Conservation (phyloP, 192 early-diverging fungal species). For the Podila clonocystis region DNA sequence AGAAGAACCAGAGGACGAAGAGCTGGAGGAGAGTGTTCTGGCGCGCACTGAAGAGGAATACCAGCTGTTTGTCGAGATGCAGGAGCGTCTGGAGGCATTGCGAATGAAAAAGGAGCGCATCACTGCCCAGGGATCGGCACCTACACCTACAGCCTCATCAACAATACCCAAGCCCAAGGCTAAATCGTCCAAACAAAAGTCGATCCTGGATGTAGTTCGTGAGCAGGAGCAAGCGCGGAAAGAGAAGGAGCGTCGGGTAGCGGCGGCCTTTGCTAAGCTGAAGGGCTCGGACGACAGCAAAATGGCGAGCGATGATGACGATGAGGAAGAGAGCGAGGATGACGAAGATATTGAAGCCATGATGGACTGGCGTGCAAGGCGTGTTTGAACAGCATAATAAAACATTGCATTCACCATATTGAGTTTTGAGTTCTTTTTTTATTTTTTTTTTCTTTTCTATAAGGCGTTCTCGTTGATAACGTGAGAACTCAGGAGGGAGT, state of each 20-base stretch:
- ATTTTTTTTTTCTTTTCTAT: background rate
- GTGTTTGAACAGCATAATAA: conserved; percentile 9
- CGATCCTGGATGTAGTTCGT: conserved; percentile 43
- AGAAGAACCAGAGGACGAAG: conserved; percentile 31
- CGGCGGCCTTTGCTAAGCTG: conserved; percentile 19
- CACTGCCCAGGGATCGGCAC: background rate
- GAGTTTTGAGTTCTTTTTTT: background rate
- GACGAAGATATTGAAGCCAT: conserved; percentile 50
- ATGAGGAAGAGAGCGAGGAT: conserved; percentile 6
- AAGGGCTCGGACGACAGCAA: conserved; percentile 10
- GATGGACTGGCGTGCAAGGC: conserved; percentile 49
- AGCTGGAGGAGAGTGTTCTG: conserved; percentile 40
- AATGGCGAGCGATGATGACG: conserved; percentile 27
- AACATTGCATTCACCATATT: background rate
- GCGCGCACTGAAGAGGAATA: conserved; percentile 44
- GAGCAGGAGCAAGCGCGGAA: conserved; percentile 37
- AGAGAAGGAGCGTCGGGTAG: conserved; percentile 38
- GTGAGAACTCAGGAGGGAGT: background rate
- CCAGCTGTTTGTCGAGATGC: conserved; percentile 44
- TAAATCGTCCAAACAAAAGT: conserved; percentile 13
- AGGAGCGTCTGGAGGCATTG: conserved; percentile 29
- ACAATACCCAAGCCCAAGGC: background rate
- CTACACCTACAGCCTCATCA: background rate
- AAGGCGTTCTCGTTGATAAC: background rate
- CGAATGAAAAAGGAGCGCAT: conserved; percentile 40